Evolutionary conservation across 805 yeast species (phyloP), one percentile per base, ranked within the genome.

Genomic region (Zygoascus biomembranicola): DNA sequence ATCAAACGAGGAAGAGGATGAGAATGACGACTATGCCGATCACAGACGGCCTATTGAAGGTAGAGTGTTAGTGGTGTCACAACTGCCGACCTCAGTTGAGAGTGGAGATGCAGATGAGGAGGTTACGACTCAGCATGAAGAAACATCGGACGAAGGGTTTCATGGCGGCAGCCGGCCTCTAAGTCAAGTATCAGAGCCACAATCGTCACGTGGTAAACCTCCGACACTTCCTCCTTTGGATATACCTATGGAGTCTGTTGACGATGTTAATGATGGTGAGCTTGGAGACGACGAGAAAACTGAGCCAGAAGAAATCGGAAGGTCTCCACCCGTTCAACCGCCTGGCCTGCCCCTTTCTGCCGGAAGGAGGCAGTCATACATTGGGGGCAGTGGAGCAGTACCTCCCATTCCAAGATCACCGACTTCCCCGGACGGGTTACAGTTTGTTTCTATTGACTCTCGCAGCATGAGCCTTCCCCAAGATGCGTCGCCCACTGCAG

Each of bases 221-320:
- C 47, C 32, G 16, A n/a, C 9, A 19, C 26, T 31, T 16, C 41
- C 32, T 8, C 39, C 49, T 28, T 13, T 31, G 14, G 43, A 37
- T 14, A 39, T 42, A 11, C n/a, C 44, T 16, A 11, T 13, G 13
- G 10, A 18, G 5, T 16, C 42, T 5, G n/a, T 37, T 14, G 60
- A 56, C 45, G 58, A 55, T 37, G 47, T 52, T 37, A 49, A 42
- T 32, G 57, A 52, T 37, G 61, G 60, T 45, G 64, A 62, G 37
- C 57, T 63, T 19, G 66, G 66, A 9, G 66, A 63, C 41, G 66
- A 63, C 31, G 66, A 61, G 41, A 55, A 56, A 19, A 61, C 66
- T 14, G 66, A 61, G 49, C 58, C 66, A 0, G 66, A 63, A 20
- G 61, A 57, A 20, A 26, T n/a, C 5, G 39, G 16, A 45, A 19